phyloP scores from a whole-genome alignment of 1,139 yeast genomes.

The Wickerhamomyces sp. region DNA sequence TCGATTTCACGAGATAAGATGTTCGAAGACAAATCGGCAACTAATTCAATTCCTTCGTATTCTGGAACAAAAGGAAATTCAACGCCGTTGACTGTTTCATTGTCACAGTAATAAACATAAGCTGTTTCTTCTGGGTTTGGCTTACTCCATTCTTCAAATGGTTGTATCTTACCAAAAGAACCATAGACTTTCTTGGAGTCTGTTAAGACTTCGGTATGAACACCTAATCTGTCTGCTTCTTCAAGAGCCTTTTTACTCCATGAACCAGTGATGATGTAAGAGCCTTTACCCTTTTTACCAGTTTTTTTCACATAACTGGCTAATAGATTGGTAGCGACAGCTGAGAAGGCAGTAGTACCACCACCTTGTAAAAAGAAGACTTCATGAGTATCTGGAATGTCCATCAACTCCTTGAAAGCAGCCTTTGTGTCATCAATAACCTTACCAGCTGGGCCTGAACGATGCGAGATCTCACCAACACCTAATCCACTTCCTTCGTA shows the following conservation, averaged over 20 bases:
- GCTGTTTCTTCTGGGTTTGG: conserved; percentile 55
- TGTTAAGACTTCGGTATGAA: conserved; percentile 64
- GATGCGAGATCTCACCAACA: conserved; percentile 92
- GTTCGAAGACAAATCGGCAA: conserved; percentile 93
- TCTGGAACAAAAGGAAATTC: conserved; percentile 63
- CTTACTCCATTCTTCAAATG: conserved; percentile 55
- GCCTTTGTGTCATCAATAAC: conserved; percentile 75
- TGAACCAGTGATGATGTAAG: conserved; percentile 84
- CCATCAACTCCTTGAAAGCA: conserved; percentile 55
- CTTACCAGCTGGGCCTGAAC: conserved; percentile 75
- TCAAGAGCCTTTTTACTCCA: conserved; percentile 89
- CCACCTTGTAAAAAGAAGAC: conserved; percentile 96
- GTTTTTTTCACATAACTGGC: conserved; percentile 68
- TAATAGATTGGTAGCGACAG: conserved; percentile 75
- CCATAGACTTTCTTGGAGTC: conserved; percentile 54
- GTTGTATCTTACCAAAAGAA: conserved; percentile 66
- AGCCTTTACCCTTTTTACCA: conserved; percentile 73
- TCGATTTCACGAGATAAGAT: conserved; percentile 78
- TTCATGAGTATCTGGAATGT: conserved; percentile 88
- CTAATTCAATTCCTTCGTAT: conserved; percentile 65
- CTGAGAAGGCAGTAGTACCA: conserved; percentile 92
- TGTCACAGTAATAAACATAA: conserved; percentile 86
- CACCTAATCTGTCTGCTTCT: conserved; percentile 82
- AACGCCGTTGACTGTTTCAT: conserved; percentile 93
- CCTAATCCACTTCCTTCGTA: conserved; percentile 74